A percentile compares a stretch with the other conserved stretches of the same genome.
phyloP scores from a whole-genome alignment of 371 early-diverging fungal genomes.

The Batkoa obscura region DNA sequence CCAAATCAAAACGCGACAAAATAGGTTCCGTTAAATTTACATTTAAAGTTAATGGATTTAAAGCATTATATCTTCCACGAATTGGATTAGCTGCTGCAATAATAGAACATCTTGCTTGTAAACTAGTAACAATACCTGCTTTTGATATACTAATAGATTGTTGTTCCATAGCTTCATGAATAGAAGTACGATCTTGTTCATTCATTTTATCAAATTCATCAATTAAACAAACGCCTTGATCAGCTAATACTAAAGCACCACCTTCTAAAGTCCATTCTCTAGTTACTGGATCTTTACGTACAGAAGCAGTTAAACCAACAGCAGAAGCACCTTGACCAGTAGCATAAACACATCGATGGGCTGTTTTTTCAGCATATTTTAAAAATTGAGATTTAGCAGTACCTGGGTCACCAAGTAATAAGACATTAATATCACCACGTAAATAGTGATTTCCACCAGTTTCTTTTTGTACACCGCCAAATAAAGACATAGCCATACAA shows the following conservation, averaged over 20 bases:
- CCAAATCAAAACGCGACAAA: conserved; percentile 97
- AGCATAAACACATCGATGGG: conserved; percentile 93
- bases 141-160: conserved; percentile 97
- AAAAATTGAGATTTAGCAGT: conserved; percentile 99
- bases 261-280: conserved; percentile 99
- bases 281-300: conserved; percentile 90
- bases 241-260: conserved; percentile 97
- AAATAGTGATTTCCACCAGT: conserved; percentile 80
- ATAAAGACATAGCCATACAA: conserved; percentile 87
- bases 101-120: conserved; percentile 92
- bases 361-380: conserved; percentile 91
- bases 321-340: conserved; percentile 99
- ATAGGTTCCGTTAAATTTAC: conserved; percentile 99
- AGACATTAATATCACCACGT: conserved; percentile 98
- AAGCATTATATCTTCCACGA: conserved; percentile 92
- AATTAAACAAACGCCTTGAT: conserved; percentile 94
- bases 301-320: conserved; percentile 98
- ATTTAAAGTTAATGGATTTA: conserved; percentile 89
- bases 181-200: conserved; percentile 83
- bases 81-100: conserved; percentile 99
- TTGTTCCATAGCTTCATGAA: conserved; percentile 99
- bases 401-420: conserved; percentile 98
- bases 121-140: conserved; percentile 93
- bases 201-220: conserved; percentile 99
- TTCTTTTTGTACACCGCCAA: conserved; percentile 95